Percentiles rank a stretch among this genome's conserved stretches.
phyloP scores from a whole-genome alignment of 495 filamentous ascomycete genomes.

The Aspergillus sparsus region DNA sequence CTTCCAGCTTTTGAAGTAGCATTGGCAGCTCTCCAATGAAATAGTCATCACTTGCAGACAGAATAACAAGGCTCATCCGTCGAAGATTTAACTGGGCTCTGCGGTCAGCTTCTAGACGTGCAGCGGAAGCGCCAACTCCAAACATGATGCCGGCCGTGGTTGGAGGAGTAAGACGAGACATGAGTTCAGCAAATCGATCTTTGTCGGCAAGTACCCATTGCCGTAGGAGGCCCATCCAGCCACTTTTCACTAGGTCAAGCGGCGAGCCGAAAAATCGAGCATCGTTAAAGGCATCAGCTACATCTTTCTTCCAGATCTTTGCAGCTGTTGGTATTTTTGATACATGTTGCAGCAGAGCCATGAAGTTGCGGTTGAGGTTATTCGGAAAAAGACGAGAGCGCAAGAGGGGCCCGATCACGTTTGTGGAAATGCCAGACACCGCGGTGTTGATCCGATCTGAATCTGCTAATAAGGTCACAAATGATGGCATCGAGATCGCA shows the following conservation, averaged over 20 bases:
- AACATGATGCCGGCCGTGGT: slow-evolving; percentile 98
- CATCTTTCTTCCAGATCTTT: slow-evolving; percentile 91
- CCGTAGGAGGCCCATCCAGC: slow-evolving; percentile 80
- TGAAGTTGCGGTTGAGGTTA: slow-evolving; percentile 69
- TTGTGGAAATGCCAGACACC: slow-evolving; percentile 76
- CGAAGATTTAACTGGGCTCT: slow-evolving; percentile 90
- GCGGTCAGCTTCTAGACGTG: slow-evolving; percentile 90
- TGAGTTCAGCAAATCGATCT: slow-evolving; percentile 79
- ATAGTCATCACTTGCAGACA: slow-evolving; percentile 72
- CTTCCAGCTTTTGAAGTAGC: slow-evolving; percentile 81
- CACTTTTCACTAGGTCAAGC: slow-evolving; percentile 62
- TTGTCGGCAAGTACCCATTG: slow-evolving; percentile 85
- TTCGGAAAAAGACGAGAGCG: slow-evolving; percentile 86
- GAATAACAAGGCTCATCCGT: slow-evolving; percentile 72
- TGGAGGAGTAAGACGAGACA: slow-evolving; percentile 76
- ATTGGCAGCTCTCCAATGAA: slow-evolving; percentile 72
- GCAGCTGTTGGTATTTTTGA: slow-evolving; percentile 73
- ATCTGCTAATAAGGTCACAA: slow-evolving; percentile 84
- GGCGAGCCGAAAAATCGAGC: slow-evolving; percentile 73
- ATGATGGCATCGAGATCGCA: slow-evolving; percentile 72
- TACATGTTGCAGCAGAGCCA: slow-evolving; percentile 76
- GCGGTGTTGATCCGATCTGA: slow-evolving; percentile 78
- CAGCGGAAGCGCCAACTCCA: slow-evolving; percentile 91
- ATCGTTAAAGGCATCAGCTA: slow-evolving; percentile 90
- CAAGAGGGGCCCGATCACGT: slow-evolving; percentile 78